Base-by-base conservation (phyloP, 2,329 filamentous ascomycete genomes). In the Geosmithia flava region DNA sequence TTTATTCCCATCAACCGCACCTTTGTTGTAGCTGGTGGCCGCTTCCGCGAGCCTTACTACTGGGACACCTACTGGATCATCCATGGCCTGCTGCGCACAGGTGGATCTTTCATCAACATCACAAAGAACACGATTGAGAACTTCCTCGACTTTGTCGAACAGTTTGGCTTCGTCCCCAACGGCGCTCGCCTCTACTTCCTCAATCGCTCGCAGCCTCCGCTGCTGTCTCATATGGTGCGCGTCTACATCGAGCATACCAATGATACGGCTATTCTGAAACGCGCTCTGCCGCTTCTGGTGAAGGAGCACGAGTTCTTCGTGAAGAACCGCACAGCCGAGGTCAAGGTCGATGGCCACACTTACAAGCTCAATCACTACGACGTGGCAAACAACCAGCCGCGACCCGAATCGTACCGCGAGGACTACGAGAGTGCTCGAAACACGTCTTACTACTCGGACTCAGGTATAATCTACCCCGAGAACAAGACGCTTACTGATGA, bases 31-130 rank as follows among this genome's bases (percentile, higher is more conserved):
- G 80, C 81, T 3, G 81, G 81, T 13, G 81, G 81, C n/a, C 77
- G 81, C 29, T 85, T 85, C 67, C 70, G 81, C 33, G 81, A 85
- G 61, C 73, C 78, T 2, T 85, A 85, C 58, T 85, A 85, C 60
- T 85, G 81, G 81, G 80, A 85, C 59, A 80, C 78, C 30, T 84
- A 76, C 64, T 83, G 78, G 80, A 81, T 84, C 45, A 55, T 85
- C 44, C 75, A 82, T 62, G 81, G 81, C 20, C 68, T 85, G 20
- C 62, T 85, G 33, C 73, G 81, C 44, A 84, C 80, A 0, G 73
- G 78, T 16, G 81, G 81, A 39, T 72, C 73, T 43, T 85, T 83
- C 52, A 74, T 74, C 7, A 62, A 76, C 33, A 81, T 85, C 51
- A 75, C 80, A 3, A 72, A 70, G 57, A 83, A 85, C 61, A 81